phyloP scores from a whole-genome alignment of 2,329 filamentous ascomycete genomes.

The Dichotomopilus funicola region DNA sequence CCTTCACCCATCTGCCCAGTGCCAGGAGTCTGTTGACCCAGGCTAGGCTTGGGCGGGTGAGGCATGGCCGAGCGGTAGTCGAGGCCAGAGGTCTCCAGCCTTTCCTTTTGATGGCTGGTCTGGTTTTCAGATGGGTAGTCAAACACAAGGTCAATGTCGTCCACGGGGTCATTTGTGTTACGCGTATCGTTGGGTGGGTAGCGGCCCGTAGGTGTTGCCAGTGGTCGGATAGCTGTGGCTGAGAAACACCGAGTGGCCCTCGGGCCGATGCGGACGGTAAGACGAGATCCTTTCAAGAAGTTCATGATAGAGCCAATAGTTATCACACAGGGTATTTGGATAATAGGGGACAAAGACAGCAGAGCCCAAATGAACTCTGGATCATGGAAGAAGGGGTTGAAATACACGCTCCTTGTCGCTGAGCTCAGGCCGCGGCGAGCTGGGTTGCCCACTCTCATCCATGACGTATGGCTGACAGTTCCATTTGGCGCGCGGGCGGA shows the following conservation, averaged over 20 bases:
- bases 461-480: slow-evolving; percentile 12
- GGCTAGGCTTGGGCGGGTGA: slow-evolving; percentile 4
- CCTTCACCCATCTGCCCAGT: slow-evolving; percentile 10
- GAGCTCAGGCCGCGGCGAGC: not conserved
- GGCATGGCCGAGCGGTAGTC: slow-evolving; percentile 12
- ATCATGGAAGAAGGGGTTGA: not conserved
- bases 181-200: not conserved
- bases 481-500: not conserved
- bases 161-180: slow-evolving; percentile 10
- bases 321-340: not conserved
- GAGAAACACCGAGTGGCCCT: slow-evolving; percentile 9
- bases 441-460: not conserved
- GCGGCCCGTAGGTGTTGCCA: slow-evolving; percentile 7
- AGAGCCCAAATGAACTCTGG: not conserved
- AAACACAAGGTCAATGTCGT: slow-evolving; percentile 21
- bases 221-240: slow-evolving; percentile 5
- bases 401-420: not conserved
- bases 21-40: not conserved
- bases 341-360: not conserved
- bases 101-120: slow-evolving; percentile 10
- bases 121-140: slow-evolving; percentile 20
- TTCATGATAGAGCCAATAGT: slow-evolving; percentile 1
- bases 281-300: not conserved
- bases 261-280: not conserved
- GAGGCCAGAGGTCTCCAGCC: slow-evolving; percentile 5